Evolutionary conservation across 257 asterid species (phyloP).

Genomic region (Ilex asprella): DNA sequence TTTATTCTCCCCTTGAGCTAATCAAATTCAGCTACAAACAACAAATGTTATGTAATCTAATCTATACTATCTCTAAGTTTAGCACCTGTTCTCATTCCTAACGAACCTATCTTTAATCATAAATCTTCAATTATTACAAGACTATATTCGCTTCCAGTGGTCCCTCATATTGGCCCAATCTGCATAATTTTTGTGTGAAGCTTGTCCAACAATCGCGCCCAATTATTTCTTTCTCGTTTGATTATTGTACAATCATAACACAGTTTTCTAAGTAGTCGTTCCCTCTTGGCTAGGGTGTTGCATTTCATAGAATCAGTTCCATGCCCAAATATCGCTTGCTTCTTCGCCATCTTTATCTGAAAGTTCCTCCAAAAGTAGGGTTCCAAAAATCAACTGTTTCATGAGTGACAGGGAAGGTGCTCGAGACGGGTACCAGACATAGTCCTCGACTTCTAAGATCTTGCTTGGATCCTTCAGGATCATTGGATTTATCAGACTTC

Average conservation of each 20-base stretch:
- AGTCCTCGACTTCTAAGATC: conserved; percentile 83
- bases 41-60: conserved; percentile 23
- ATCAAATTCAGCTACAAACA: conserved; percentile 35
- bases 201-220: conserved; percentile 16
- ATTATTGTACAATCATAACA: neutral
- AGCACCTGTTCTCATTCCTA: conserved; percentile 19
- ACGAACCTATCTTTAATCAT: conserved; percentile 30
- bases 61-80: neutral
- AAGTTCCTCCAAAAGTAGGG: conserved; percentile 79
- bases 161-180: conserved; percentile 37
- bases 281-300: conserved; percentile 19
- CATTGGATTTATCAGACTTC: conserved; percentile 45
- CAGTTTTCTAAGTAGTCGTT: conserved; percentile 7
- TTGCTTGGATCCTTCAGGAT: conserved; percentile 26
- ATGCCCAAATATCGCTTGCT: neutral
- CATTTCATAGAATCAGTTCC: too few species aligned
- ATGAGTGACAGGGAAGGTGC: conserved; percentile 77
- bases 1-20: conserved; percentile 21
- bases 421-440: conserved; percentile 77
- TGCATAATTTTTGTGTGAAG: conserved; percentile 38
- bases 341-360: conserved; percentile 33
- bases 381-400: conserved; percentile 79
- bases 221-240: conserved; percentile 4
- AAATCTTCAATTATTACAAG: conserved; percentile 55
- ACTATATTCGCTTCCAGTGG: conserved; percentile 31